Percentiles rank a stretch among this genome's conserved stretches.
Evolutionary conservation across 306 rosid genomes (phyloP).

Genomic region (Cercis canadensis): DNA sequence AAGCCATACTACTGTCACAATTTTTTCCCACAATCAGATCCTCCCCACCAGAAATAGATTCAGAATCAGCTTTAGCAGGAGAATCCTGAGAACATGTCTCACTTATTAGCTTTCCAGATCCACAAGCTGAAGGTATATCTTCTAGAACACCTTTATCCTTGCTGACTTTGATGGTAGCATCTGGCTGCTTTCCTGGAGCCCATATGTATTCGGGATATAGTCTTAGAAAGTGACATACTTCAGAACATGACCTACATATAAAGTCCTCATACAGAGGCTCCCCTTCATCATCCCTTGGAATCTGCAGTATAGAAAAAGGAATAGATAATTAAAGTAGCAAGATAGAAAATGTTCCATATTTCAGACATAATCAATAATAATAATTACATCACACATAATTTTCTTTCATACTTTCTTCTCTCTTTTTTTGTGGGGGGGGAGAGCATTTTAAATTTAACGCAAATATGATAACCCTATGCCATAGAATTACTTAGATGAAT

Average conservation of each 20-base stretch:
- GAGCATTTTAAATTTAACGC: too few species aligned
- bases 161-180: constrained; percentile 41
- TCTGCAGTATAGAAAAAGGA: constrained; percentile 49
- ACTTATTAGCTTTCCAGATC: constrained; percentile 49
- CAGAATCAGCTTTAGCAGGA: constrained; percentile 46
- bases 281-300: constrained; percentile 95
- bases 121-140: constrained; percentile 53
- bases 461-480: too few species aligned
- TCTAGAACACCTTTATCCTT: constrained; percentile 68
- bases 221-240: constrained; percentile 65
- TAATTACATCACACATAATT: constrained; percentile 16
- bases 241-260: constrained; percentile 83
- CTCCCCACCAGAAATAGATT: constrained; percentile 44
- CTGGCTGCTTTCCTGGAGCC: constrained; percentile 59
- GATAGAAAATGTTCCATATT: not conserved
- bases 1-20: constrained; percentile 38
- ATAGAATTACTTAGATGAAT: too few species aligned
- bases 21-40: constrained; percentile 46
- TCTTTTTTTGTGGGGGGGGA: too few species aligned
- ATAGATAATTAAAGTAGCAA: constrained; percentile 17
- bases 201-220: constrained; percentile 67
- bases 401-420: not conserved
- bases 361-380: not conserved
- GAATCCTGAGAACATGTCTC: constrained; percentile 37
- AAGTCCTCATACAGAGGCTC: constrained; percentile 90